Percentiles rank a stretch among this genome's conserved stretches.
These are phyloP conservation scores for Yamadazyma philogaea DNA, from an alignment of 805 yeast species.

Conservation along the genomic window DNA sequence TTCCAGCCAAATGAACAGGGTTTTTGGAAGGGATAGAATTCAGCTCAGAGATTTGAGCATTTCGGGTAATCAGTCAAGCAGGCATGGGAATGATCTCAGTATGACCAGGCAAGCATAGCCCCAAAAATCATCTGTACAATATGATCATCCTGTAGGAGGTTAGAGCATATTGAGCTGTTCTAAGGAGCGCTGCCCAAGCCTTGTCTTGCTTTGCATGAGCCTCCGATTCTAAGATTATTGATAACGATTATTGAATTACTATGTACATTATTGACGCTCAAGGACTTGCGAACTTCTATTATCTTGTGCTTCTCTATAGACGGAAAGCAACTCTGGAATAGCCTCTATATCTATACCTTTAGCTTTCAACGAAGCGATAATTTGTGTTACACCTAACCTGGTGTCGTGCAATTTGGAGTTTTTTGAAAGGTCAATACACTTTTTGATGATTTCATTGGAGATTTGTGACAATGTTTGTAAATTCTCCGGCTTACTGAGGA, in stretches of 20 bases:
- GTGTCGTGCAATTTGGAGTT: neutral
- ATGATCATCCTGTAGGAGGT: neutral
- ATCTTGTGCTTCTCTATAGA: conserved; percentile 1
- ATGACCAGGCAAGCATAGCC: too few relatives aligned
- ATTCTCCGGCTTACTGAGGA: conserved; percentile 3
- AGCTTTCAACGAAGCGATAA: neutral
- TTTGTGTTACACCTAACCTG: neutral
- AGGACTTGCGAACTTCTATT: conserved; percentile 2
- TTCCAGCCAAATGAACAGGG: conserved; percentile 12
- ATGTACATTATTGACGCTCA: conserved; percentile 6
- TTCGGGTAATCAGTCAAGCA: too few relatives aligned
- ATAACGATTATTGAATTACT: conserved; percentile 1
- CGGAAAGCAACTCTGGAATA: neutral
- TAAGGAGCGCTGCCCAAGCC: too few relatives aligned
- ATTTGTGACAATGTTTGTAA: conserved; percentile 9
- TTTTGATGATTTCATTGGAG: conserved; percentile 19
- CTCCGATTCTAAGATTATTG: too few relatives aligned
- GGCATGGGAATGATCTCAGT: too few relatives aligned
- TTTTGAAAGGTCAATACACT: conserved; percentile 12
- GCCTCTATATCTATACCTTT: neutral
- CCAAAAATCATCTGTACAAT: too few relatives aligned
- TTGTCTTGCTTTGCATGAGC: too few relatives aligned
- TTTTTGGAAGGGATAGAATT: neutral
- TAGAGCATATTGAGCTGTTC: too few relatives aligned
- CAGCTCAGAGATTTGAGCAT: conserved; percentile 10